Evolutionary conservation across 2,329 filamentous ascomycete genomes (phyloP), one percentile per base, ranked within the genome.

Genomic region (Ciborinia camelliae): DNA sequence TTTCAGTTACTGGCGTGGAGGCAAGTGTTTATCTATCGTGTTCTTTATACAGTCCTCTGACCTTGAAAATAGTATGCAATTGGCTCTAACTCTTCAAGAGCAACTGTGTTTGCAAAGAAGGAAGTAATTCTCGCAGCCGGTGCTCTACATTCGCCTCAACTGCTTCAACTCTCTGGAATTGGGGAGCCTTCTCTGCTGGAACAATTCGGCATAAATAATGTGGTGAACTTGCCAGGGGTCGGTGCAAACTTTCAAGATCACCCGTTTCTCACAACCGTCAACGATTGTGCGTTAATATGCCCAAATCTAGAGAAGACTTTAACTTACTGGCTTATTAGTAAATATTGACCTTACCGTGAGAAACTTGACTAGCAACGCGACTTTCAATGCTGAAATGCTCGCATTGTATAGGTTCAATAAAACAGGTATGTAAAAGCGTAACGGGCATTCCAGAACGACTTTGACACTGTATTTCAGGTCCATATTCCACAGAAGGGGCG

Each of bases 101-200:
- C 71, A 52, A 66, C 66, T 39, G 66, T 72, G 14, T 18, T 26
- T 15, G 69, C 70, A 4, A 63, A 15, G 3, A 67, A 67, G 54
- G 82, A 84, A 68, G 78, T 84, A 20, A 81, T 84, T 52, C 67
- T 84, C 18, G 78, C 79, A 0, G 81, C 79, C 1, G 82, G 82
- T n/a, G 74, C 78, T 2, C 81, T 83, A 70, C 81, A 82, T 71
- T 79, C 79, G 4, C 82, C 82, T 0, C 80, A 83, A 66, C 76
- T 84, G 5, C 78, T 85, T 3, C 80, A 82, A 72, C 76, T 83
- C 0, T 82, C 79, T 54, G 82, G 82, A 10, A 77, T 85, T 35
- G 82, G 82, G 0, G 77, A 79, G 1, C 74, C 75, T 3, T 70
- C 74, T 1, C 76, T 82, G 51, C 76, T 85, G 3, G 64, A 76